Percentiles rank a stretch among this genome's conserved stretches.
phyloP scores from a whole-genome alignment of 2,329 filamentous ascomycete species.

The Emergomyces africanus region DNA sequence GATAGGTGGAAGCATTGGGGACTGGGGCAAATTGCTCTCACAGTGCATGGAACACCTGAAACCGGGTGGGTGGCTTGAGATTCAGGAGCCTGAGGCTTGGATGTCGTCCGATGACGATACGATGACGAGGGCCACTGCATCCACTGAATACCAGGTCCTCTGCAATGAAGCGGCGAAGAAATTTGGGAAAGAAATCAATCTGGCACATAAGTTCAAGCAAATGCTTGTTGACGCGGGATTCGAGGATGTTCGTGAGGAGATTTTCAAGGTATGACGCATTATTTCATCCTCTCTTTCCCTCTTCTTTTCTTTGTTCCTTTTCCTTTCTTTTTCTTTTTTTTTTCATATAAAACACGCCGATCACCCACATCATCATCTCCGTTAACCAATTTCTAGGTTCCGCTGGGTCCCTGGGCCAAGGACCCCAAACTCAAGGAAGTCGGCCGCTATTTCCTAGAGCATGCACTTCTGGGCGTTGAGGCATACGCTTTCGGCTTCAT shows the following conservation, averaged over 20 bases:
- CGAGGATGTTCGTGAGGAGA: conserved; percentile 18
- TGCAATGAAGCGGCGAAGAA: conserved; percentile 12
- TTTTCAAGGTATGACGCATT: conserved; percentile 12
- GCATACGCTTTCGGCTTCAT: conserved; percentile 18
- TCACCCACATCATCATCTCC: neutral
- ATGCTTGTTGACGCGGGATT: conserved; percentile 22
- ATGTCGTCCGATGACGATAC: conserved; percentile 13
- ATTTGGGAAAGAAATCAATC: conserved; percentile 16
- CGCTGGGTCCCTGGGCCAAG: conserved; percentile 27
- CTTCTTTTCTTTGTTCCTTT: neutral
- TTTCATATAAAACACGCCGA: neutral
- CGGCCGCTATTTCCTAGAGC: conserved; percentile 20
- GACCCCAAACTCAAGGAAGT: conserved; percentile 38
- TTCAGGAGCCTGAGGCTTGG: conserved; percentile 17
- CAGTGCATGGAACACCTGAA: conserved; percentile 15
- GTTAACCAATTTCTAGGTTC: conserved; percentile 11
- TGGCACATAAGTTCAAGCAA: conserved; percentile 14
- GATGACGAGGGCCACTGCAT: conserved; percentile 7
- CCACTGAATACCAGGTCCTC: conserved; percentile 15
- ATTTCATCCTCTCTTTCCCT: neutral
- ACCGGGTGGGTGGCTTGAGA: conserved; percentile 20
- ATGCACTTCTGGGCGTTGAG: conserved; percentile 14
- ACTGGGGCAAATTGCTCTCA: conserved; percentile 12
- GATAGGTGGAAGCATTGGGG: conserved; percentile 15
- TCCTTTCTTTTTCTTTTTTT: no score